Evolutionary conservation across 129 eudicot genomes (phyloP), one percentile per base, ranked within the genome.

Genomic region (Cynara cardunculus): DNA sequence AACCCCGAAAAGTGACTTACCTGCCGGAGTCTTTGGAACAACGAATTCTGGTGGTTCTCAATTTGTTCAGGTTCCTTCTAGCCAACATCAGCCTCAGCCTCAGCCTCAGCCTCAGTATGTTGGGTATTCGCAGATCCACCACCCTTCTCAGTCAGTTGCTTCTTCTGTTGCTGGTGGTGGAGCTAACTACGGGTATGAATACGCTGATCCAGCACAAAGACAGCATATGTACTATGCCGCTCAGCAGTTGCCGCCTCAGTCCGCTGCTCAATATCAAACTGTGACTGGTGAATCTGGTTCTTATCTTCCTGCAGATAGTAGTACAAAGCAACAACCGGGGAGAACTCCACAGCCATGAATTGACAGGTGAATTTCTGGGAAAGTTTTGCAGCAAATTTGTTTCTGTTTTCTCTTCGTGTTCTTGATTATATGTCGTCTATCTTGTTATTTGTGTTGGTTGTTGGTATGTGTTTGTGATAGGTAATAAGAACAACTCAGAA

Each of bases 231-330:
- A 94, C 85, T 94, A 89, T 76, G 86, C 86, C 1, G 89, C 90
- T 69, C 96, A 87, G 72, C 86, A 83, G 16, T 56, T 83, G 78
- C 86, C 79, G 44, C 97, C 98, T 30, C 91, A 89, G 72, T 61
- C 89, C 78, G 74, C 90, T 72, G 91, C 96, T 72, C 99, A 90
- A 74, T 94, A 88, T 78, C 99, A 92, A 72, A 92, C 96, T 18
- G 67, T 94, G 74, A 73, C 87, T 25, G 84, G 86, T 28, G 98
- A 91, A 78, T 73, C 87, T 19, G 86, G 90, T 21, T 81, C 88
- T 70, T 90, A 81, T 88, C 80, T 84, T 72, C 88, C 96, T 28
- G 59, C 88, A 13, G 98, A 94, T 34, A 89, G 41, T 73, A 71
- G 82, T 71, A 77, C 82, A 71, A 84, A 85, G 59, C 92, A 87